Evolutionary conservation across 2,329 filamentous ascomycete genomes (phyloP).

Genomic region (Fusarium stilboides): DNA sequence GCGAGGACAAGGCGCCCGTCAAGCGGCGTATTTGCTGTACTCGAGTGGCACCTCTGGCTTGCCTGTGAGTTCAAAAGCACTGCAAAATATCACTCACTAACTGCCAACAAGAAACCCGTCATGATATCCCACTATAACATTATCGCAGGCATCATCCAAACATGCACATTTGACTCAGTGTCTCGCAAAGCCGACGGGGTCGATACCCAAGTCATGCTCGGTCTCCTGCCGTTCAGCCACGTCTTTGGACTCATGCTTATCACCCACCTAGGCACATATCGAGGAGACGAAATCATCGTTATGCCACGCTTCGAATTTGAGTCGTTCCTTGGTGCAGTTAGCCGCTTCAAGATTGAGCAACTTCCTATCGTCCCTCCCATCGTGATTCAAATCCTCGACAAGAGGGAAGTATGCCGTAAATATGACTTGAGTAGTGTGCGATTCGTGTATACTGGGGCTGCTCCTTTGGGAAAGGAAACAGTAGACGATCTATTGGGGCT

Average conservation of each 20-base stretch:
- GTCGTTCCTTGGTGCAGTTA: slow-evolving; percentile 62
- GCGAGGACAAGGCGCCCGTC: slow-evolving; percentile 75
- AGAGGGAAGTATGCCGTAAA: not conserved
- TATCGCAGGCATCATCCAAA: slow-evolving; percentile 80
- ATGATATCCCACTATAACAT: slow-evolving; percentile 88
- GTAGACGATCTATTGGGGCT: slow-evolving; percentile 72
- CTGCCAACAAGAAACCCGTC: slow-evolving; percentile 76
- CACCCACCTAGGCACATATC: slow-evolving; percentile 75
- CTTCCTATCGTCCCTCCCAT: slow-evolving; percentile 21
- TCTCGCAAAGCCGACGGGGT: slow-evolving; percentile 55
- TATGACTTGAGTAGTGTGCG: slow-evolving; percentile 28
- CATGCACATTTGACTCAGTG: slow-evolving; percentile 61
- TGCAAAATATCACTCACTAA: not conserved
- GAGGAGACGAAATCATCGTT: slow-evolving; percentile 81
- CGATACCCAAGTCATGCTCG: slow-evolving; percentile 66
- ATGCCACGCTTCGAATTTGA: slow-evolving; percentile 82
- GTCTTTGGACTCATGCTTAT: slow-evolving; percentile 85
- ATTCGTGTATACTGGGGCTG: slow-evolving; percentile 61
- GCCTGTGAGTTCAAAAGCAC: slow-evolving; percentile 64
- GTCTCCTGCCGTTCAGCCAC: slow-evolving; percentile 83
- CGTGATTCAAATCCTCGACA: slow-evolving; percentile 19
- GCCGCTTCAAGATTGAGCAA: slow-evolving; percentile 19
- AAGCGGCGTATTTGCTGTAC: slow-evolving; percentile 84
- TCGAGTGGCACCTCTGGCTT: slow-evolving; percentile 85
- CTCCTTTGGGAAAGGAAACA: slow-evolving; percentile 79